Evolutionary conservation across 2,329 filamentous ascomycete genomes (phyloP).

Genomic region (Colletotrichum orchidophilum): DNA sequence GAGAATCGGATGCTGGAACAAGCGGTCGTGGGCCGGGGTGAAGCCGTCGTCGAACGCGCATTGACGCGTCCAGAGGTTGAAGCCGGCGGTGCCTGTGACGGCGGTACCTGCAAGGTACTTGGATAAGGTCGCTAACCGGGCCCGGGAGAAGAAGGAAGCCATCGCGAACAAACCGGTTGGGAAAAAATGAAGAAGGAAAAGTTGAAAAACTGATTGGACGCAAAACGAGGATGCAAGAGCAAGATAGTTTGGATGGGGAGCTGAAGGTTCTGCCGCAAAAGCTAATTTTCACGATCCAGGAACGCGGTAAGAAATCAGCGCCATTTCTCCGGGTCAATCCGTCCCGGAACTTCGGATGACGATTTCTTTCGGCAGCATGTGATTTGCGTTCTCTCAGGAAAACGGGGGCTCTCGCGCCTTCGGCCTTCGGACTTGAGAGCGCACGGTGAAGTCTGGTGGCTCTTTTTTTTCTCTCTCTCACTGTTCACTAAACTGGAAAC

Average conservation of each 20-base stretch:
- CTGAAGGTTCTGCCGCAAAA: not conserved
- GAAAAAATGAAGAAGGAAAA: not conserved
- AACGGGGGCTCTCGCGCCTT: not conserved
- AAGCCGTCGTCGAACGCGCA: conserved; percentile 27
- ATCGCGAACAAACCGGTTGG: not conserved
- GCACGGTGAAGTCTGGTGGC: too few relatives aligned
- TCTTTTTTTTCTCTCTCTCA: too few relatives aligned
- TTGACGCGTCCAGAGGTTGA: conserved; percentile 26
- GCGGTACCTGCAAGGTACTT: conserved; percentile 3
- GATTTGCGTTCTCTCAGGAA: not conserved
- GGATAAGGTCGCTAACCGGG: not conserved
- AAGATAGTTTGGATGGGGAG: not conserved
- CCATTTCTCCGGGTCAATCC: not conserved
- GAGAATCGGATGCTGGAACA: conserved; percentile 19
- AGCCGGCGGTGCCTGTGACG: conserved; percentile 13
- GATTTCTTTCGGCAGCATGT: not conserved
- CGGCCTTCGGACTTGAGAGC: conserved; percentile 1
- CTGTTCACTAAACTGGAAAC: not conserved
- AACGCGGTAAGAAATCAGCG: not conserved
- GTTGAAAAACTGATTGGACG: not conserved
- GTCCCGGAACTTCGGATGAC: not conserved
- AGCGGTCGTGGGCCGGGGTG: not conserved
- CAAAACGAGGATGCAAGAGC: not conserved
- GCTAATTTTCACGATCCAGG: not conserved
- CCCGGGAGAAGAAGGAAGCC: conserved; percentile 3